Evolutionary conservation across 441 rosid species (phyloP).

Genomic region (Croton setiger): DNA sequence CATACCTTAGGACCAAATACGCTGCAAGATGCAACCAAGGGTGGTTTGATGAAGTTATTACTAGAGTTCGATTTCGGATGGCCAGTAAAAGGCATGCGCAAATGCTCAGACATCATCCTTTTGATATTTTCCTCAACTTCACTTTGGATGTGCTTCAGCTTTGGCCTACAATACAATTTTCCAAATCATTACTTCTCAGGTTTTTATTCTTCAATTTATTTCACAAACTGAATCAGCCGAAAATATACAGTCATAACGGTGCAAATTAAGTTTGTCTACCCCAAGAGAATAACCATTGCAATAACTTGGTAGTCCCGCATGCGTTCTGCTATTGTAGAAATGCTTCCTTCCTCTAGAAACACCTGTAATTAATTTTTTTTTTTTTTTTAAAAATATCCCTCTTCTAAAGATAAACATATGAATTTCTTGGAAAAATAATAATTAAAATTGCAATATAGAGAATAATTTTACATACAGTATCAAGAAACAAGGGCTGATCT

Average conservation of each 20-base stretch:
- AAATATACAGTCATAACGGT: conserved; percentile 8
- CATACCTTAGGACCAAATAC: conserved; percentile 77
- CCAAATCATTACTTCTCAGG: conserved; percentile 9
- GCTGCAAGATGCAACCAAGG: conserved; percentile 79
- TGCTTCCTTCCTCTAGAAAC: conserved; percentile 59
- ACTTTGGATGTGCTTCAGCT: conserved; percentile 58
- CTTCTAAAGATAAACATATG: neutral
- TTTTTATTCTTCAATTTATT: conserved; percentile 5
- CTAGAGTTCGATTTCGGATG: conserved; percentile 28
- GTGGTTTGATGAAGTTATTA: conserved; percentile 40
- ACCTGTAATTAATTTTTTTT: too few relatives aligned
- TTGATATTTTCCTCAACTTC: conserved; percentile 76
- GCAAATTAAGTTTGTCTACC: conserved; percentile 37
- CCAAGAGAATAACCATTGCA: conserved; percentile 83
- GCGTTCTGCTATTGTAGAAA: conserved; percentile 43
- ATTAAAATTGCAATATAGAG: neutral
- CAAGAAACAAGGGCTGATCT: conserved; percentile 71
- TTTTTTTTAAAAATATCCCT: too few relatives aligned
- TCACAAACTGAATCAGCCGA: conserved; percentile 11
- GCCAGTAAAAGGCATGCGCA: conserved; percentile 44
- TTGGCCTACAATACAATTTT: conserved; percentile 53
- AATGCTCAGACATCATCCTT: conserved; percentile 69
- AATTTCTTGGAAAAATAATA: neutral
- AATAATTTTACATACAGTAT: conserved; percentile 61
- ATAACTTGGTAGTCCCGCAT: conserved; percentile 79